Evolutionary conservation across 371 early-diverging fungal species (phyloP).

Genomic region (Mortierella sp.): DNA sequence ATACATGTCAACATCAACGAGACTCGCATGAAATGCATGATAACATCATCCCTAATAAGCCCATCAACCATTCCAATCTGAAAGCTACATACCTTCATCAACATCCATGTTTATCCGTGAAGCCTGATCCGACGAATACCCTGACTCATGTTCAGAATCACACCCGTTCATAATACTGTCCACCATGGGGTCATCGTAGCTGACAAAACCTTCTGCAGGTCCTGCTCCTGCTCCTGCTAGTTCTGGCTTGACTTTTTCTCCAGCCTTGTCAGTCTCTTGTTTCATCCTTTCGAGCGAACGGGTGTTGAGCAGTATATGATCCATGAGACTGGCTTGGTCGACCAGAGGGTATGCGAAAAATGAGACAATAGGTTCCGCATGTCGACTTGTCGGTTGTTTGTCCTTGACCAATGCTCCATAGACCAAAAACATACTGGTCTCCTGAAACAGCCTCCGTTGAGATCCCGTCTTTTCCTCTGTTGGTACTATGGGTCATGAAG

Average conservation of each 20-base stretch:
- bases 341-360: conserved; percentile 43
- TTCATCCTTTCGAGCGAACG: conserved; percentile 17
- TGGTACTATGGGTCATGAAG: not conserved
- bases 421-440: conserved; percentile 36
- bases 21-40: not conserved
- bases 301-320: conserved; percentile 22
- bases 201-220: not conserved
- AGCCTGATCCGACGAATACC: conserved; percentile 11
- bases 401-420: conserved; percentile 31
- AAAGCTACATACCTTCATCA: conserved; percentile 24
- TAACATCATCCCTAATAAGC: not conserved
- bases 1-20: not conserved
- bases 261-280: conserved; percentile 18
- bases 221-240: not conserved
- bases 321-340: conserved; percentile 31
- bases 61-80: too few species aligned
- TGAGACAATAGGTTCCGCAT: conserved; percentile 16
- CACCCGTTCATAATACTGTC: conserved; percentile 44
- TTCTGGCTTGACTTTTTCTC: not conserved
- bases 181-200: conserved; percentile 30
- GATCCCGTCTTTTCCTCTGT: not conserved
- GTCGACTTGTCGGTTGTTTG: conserved; percentile 3
- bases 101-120: conserved; percentile 8
- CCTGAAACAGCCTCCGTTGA: conserved; percentile 24
- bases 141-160: conserved; percentile 8